Percentiles rank a stretch among this genome's conserved stretches.
Evolutionary conservation across 179 eudicot genomes (phyloP).

Genomic region (Spinacia oleracea): DNA sequence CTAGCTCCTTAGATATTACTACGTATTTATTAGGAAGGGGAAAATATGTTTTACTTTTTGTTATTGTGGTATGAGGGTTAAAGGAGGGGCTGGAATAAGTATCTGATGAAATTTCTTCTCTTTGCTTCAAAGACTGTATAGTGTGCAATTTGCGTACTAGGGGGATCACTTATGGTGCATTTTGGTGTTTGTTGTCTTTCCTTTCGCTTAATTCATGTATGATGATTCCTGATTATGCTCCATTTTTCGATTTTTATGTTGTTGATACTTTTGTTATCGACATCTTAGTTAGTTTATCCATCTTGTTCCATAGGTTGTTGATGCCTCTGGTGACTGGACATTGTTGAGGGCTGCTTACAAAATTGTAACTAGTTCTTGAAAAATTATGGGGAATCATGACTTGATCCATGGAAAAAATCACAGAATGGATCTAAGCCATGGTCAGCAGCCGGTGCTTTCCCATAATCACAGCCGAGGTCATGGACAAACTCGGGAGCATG

Average conservation of each 20-base stretch:
- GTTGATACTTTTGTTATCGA: background rate
- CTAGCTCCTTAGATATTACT: background rate
- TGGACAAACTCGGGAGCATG: conserved; percentile 37
- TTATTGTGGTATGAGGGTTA: background rate
- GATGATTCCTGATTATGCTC: background rate
- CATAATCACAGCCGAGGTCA: conserved; percentile 39
- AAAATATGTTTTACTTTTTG: background rate
- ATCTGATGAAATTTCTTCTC: too few species aligned
- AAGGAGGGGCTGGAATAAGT: background rate
- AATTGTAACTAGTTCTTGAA: background rate
- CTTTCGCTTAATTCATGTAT: background rate
- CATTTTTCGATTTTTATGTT: background rate
- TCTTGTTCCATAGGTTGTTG: conserved; percentile 16
- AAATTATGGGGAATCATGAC: conserved; percentile 58
- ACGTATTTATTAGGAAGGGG: background rate
- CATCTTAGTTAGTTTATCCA: background rate
- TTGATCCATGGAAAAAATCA: conserved; percentile 49
- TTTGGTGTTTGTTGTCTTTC: background rate
- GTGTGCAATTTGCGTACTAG: too few species aligned
- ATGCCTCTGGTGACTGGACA: background rate
- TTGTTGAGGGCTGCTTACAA: background rate
- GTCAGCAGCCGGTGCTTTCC: conserved; percentile 37
- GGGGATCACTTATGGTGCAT: background rate
- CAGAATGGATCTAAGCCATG: conserved; percentile 24
- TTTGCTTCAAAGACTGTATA: too few species aligned